Evolutionary conservation across 2,329 filamentous ascomycete genomes (phyloP), one percentile per base, ranked within the genome.

Genomic region (Penicillium sp.): DNA sequence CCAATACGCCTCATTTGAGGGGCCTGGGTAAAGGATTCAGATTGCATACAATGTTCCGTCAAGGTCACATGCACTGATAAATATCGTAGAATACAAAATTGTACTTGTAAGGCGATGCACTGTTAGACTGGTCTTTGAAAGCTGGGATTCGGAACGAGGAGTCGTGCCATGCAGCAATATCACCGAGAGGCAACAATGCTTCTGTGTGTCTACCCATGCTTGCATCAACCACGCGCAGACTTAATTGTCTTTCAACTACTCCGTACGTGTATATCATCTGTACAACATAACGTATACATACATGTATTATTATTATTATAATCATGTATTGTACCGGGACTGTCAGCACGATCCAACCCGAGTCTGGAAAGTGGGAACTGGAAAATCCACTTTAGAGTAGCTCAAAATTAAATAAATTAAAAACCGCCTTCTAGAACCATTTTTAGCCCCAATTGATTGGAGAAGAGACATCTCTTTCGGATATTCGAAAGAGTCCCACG

Each of bases 341-440:
- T 37, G 55, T 56, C 47, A 61, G 57, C 59, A 60, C 46, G 50
- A 60, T 61, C 43, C 45, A 58, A 53, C 51, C 53, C 41, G 49
- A 50, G 54, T 25, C 29, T 48, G 54, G 56, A 52, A 52, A 47
- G 54, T 57, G 55, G 55, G 33, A 56, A 29, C 41, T 43, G n/a
- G 46, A 10, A 47, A 31, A 47, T 15, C 42, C 54, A 57, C 54
- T 53, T 47, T 53, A 46, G 49, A 57, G 31, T 53, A 27, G n/a
- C 40, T 40, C 35, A 29, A 19, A 40, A 35, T 57, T 40, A 25
- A 45, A 51, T 54, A 52, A 3, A 52, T 62, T 50, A 59, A 59
- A 60, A 56, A 60, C 50, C 23, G 60, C 54, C 60, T 66, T 67
- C 63, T 66, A 65, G 65, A 67, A 66, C 55, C 29, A 48, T 55